Evolutionary conservation across 1,284 basidiomycete genomes (phyloP).

Genomic region (Leccinum proximum): DNA sequence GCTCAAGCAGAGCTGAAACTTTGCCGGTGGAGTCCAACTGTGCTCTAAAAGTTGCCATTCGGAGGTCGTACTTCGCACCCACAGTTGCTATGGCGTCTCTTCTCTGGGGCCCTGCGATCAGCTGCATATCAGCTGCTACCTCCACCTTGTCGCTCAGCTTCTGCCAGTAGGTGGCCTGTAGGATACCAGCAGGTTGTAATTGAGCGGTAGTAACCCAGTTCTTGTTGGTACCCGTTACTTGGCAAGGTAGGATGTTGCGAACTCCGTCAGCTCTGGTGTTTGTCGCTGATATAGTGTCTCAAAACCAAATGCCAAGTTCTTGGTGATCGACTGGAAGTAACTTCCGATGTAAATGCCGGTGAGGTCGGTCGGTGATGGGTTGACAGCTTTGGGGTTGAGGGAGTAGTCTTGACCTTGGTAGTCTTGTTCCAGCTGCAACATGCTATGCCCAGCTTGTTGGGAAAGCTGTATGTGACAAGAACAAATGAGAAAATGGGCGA

Average conservation of each 20-base stretch:
- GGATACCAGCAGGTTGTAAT: constrained; percentile 81
- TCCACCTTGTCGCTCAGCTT: constrained; percentile 97
- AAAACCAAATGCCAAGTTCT: constrained; percentile 87
- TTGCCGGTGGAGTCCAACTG: constrained; percentile 94
- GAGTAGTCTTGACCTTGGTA: constrained; percentile 89
- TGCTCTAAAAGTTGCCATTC: constrained; percentile 90
- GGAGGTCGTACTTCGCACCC: constrained; percentile 96
- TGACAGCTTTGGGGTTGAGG: constrained; percentile 88
- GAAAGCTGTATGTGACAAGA: constrained; percentile 46
- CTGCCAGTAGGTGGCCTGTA: constrained; percentile 97
- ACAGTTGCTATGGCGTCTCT: constrained; percentile 92
- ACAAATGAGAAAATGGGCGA: constrained; percentile 15
- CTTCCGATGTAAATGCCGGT: constrained; percentile 96
- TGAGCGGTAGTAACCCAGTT: constrained; percentile 95
- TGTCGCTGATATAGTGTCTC: constrained; percentile 89
- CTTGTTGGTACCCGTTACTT: constrained; percentile 77
- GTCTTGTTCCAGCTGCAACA: constrained; percentile 96
- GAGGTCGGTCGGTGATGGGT: constrained; percentile 86
- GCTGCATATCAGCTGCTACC: constrained; percentile 92
- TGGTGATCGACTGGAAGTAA: constrained; percentile 95
- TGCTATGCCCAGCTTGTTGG: constrained; percentile 74
- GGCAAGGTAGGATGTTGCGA: constrained; percentile 83
- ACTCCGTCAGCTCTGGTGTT: constrained; percentile 70
- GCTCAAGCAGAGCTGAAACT: constrained; percentile 93
- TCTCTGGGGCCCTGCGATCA: constrained; percentile 75